These are phyloP conservation scores for Nakaseomyces bracarensis DNA, from an alignment of 1,139 yeast species.

Conservation along the genomic window DNA sequence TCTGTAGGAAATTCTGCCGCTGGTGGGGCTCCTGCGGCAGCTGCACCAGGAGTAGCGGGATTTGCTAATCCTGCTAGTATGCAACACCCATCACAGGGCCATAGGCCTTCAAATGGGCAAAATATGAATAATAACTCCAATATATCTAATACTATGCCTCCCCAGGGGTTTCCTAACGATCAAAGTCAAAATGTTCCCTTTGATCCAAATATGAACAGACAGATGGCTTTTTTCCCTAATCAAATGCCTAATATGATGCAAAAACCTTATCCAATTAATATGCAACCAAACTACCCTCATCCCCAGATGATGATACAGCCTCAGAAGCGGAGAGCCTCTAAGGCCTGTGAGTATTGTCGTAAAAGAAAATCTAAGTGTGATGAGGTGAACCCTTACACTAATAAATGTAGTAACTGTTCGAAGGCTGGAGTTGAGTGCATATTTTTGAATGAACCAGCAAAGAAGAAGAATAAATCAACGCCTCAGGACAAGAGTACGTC, in stretches of 20 bases:
- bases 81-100: no score
- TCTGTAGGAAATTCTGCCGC: no score
- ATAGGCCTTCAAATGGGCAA: no score
- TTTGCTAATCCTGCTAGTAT: no score
- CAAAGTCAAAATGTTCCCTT: background rate
- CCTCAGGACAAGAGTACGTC: background rate
- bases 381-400: slow-evolving; percentile 18
- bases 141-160: background rate
- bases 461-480: slow-evolving; percentile 11
- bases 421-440: slow-evolving; percentile 22
- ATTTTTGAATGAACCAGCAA: slow-evolving; percentile 11
- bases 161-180: background rate
- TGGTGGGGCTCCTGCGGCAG: no score
- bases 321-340: slow-evolving; percentile 24
- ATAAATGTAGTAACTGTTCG: slow-evolving; percentile 27
- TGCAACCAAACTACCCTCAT: background rate
- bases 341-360: slow-evolving; percentile 34
- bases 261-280: background rate
- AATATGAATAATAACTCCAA: background rate
- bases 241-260: background rate
- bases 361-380: slow-evolving; percentile 33
- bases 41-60: no score
- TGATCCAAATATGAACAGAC: background rate
- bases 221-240: background rate
- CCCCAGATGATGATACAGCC: background rate